Evolutionary conservation across 805 yeast genomes (phyloP), one percentile per base, ranked within the genome.

Genomic region (Wickerhamiella domercqiae): DNA sequence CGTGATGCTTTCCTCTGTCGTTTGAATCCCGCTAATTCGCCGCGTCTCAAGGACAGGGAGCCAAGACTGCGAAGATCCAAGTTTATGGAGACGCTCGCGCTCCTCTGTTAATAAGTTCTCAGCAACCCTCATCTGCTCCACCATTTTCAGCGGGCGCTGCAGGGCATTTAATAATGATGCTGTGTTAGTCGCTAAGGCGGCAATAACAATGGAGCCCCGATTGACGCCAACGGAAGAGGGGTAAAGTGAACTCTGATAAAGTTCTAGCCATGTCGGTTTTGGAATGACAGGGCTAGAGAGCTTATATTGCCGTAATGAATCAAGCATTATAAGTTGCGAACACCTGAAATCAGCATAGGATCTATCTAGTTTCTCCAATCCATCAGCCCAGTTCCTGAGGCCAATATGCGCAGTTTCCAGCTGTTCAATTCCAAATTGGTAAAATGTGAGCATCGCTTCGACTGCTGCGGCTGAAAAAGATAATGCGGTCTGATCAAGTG

Each of bases 21-120:
- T 48, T n/a, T 47, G 47, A 14, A 56, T 48, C 7, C 52, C 59
- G 28, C 54, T 48, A 7, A 48, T 48, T 4, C 62, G 49, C 32
- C 53, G 52, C 14, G 56, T 57, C 36, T 58, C 63, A 14, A 57
- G 50, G 42, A 49, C 34, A 7, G 43, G 35, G n/a, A 50, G 56
- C 56, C 61, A 57, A 11, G 54, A 39, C n/a, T 42, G 39, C 17
- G 43, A 42, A 25, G 39, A 43, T 3, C 49, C 46, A 13, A 55
- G 42, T 35, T 42, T 40, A 21, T 41, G 40, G 21, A 54, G 48
- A 28, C 40, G 18, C 21, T 45, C 43, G 21, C 51, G 54, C 13
- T 47, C 38, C 22, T 39, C 45, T 13, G 32, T 30, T 16, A 57
- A 33, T n/a, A 38, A 36, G 4, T 5, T 16, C n/a, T 52, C 48